phyloP scores from a whole-genome alignment of 257 asterid genomes.

The Anisodus tanguticus region DNA sequence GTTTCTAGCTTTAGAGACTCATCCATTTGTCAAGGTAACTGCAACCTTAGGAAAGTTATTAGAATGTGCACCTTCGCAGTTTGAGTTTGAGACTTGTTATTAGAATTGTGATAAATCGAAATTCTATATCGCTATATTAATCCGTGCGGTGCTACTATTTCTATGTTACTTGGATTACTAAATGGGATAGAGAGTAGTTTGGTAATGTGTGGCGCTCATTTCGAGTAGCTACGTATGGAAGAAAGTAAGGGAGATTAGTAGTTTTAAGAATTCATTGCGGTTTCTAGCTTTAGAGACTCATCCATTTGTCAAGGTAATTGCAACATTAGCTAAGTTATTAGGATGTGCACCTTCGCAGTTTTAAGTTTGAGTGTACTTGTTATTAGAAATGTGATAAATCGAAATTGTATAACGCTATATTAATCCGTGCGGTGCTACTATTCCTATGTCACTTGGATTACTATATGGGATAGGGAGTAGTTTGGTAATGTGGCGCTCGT shows the following conservation, averaged over 20 bases:
- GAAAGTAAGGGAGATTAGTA: too few relatives aligned
- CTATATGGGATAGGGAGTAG: too few relatives aligned
- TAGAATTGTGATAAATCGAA: background rate
- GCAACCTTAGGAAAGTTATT: background rate
- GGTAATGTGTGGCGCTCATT: background rate
- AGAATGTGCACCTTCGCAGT: background rate
- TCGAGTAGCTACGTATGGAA: too few relatives aligned
- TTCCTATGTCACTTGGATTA: background rate
- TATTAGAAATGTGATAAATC: background rate
- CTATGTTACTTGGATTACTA: background rate
- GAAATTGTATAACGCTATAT: background rate
- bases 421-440: background rate
- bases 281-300: slow-evolving; percentile 51
- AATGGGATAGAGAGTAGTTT: too few relatives aligned
- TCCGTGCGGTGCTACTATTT: background rate
- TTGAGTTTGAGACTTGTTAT: background rate
- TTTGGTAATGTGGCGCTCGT: too few relatives aligned
- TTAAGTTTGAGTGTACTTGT: background rate
- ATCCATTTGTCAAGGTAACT: slow-evolving; percentile 80
- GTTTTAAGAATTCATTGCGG: slow-evolving; percentile 47
- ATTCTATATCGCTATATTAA: background rate
- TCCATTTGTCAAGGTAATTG: too few relatives aligned
- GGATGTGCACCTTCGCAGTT: background rate
- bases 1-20: slow-evolving; percentile 58
- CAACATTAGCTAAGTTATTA: background rate